Base-by-base conservation (phyloP, 768 basidiomycete species). In the Pulveroboletus frians region DNA sequence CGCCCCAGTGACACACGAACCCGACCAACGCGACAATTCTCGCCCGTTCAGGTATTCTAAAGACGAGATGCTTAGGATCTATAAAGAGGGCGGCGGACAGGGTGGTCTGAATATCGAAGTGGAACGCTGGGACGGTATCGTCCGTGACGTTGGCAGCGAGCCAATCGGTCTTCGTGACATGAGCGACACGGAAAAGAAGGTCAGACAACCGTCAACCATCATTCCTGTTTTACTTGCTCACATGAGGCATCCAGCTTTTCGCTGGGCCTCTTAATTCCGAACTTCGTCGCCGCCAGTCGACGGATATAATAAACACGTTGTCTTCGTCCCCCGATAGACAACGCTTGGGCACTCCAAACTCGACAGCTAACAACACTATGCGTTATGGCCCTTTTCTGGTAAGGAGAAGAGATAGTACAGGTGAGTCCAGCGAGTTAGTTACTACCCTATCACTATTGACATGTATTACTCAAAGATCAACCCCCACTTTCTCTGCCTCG, bases 41-140 rank as follows among this genome's bases (percentile, higher is more conserved):
- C 83, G 83, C 61, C 89, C 89, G n/a, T 90, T 92, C 73, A 77
- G 84, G 61, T 93, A 92, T 70, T 81, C 87, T 5, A 91, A 84
- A 69, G 88, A 91, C 59, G 88, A 91, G 45, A 74, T 93, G 71
- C 76, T 92, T 46, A 75, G 79, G 70, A 85, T 93, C 53, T 92
- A 88, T 67, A 85, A 77, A 66, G 89, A 91, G 54, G 85, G 85
- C 45, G 81, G 80, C 21, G 83, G 84, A 34, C 82, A 76, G 58
- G 79, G 82, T 54, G 83, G 82, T 39, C 76, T 93, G 30, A 88
- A 85, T 38, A 72, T 91, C 36, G 91, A 92, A 69, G 89, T 92
- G 13, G 91, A 92, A 68, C 76, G 85, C 54, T 91, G 88, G 85
- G 87, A 92, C 51, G 91, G 91, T 48, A 84, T 94, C 56, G 88